Base-by-base conservation (phyloP, 768 basidiomycete species). In the Lactarius deliciosus region DNA sequence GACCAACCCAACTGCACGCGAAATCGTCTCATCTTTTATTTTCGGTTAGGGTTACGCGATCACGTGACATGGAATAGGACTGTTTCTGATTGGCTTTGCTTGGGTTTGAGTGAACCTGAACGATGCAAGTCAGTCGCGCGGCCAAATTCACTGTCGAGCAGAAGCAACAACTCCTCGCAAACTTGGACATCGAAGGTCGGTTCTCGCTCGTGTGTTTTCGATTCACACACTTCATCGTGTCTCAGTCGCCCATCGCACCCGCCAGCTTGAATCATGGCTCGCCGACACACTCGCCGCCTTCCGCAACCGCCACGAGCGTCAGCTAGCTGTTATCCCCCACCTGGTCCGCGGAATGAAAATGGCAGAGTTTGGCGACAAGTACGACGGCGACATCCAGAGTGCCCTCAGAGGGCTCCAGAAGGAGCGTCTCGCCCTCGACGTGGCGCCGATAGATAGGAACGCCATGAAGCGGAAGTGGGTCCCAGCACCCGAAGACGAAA, bases 381-480 rank as follows among this genome's bases (percentile, higher is more conserved):
- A 92, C 76, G 81, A 87, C 61, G 91, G 89, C 3, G 87, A 91
- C 71, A 79, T 91, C 30, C 89, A 91, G 72, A 84, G 83, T 10
- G 89, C 88, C 47, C 76, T 91, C 66, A 81, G 86, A 65, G 90
- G 87, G 2, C 75, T 88, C 58, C 88, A 89, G 76, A 86, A 82
- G 72, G 88, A 89, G 66, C 80, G 81, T 64, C 77, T 91, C 64
- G 79, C 78, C n/a, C 68, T 73, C 59, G 83, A 80, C 25, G 82
- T 81, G 59, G 82, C 80, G 7, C 79, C 79, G 66, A 85, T 90
- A 61, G 88, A 91, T 69, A 82, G 83, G 70, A 85, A 80, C 62
- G 86, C 86, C 64, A 81, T 88, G 66, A 93, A 92, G 75, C 79
- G 91, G 70, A 92, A 92, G 75, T 90, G 89, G 89, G 83, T 86